Evolutionary conservation across 148 eudicot genomes (phyloP), one percentile per base, ranked within the genome.

Genomic region (Rhododendron mucronatum): DNA sequence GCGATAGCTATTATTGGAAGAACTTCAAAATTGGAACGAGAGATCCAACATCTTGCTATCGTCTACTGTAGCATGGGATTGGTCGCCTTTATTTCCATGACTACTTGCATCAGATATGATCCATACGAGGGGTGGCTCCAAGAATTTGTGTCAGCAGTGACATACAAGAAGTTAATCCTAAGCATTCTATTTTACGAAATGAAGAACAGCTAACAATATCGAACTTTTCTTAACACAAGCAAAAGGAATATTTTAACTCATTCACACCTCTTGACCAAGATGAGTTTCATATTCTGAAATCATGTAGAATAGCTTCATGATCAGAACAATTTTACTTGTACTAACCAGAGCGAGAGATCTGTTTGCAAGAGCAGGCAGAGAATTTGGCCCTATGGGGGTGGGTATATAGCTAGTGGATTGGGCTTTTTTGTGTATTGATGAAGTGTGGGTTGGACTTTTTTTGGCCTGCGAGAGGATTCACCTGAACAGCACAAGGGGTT

Each of bases 21-120:
- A 90, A 94, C 99, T 67, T 93, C 98, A 55, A 95, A 92, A 61
- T 84, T 94, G 88, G 99, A 97, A 90, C 91, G 92, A 84, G 95
- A 97, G 74, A 92, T 94, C 57, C 98, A 92, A 78, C 99, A 97
- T 89, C 96, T 97, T 88, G 92, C 87, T 88, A 48, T n/a, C 37
- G 41, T 21, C n/a, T 23, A 67, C 53, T 28, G 28, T 14, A 6
- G 20, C 28, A 50, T 18, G 77, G 37, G 33, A 45, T 23, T 8
- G 41, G 41, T 55, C 20, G 16, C 51, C 61, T 14, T 33, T 12
- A 84, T 71, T 35, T 69, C 53, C 47, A 14, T 57, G 53, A 33
- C 61, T 59, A 33, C 61, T 82, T 2, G 23, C 16, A n/a, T 82
- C 23, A 76, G 47, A n/a, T 82, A 37, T 47, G 41, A 86, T 23